Conservation (phyloP, 2,329 filamentous ascomycete species). For the Cordyceps pruinosa region DNA sequence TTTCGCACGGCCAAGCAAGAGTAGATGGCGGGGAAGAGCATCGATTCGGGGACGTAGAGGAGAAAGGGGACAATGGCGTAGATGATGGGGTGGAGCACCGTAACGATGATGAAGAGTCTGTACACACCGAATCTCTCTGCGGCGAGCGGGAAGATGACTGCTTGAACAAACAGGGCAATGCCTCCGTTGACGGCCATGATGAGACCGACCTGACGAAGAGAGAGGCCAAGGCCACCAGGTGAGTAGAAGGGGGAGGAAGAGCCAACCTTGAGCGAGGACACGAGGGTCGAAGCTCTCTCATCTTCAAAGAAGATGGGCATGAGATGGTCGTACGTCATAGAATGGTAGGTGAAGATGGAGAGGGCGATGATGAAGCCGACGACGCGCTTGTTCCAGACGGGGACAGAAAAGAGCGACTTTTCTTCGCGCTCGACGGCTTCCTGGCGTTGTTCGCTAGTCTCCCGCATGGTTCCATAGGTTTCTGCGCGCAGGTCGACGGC, state of each 20-base stretch:
- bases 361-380: constrained; percentile 73
- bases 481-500: constrained; percentile 69
- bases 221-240: constrained; percentile 56
- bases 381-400: constrained; percentile 54
- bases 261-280: constrained; percentile 26
- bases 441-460: constrained; percentile 40
- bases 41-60: constrained; percentile 44
- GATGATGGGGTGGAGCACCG: constrained; percentile 53
- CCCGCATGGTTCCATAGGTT: constrained; percentile 66
- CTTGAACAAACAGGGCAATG: constrained; percentile 53
- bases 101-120: constrained; percentile 51
- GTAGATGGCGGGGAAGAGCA: constrained; percentile 53
- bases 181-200: constrained; percentile 53
- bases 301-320: constrained; percentile 92
- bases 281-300: constrained; percentile 39
- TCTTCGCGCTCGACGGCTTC: constrained; percentile 28
- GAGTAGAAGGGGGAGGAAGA: constrained; percentile 45
- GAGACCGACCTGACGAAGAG: constrained; percentile 54
- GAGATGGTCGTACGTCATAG: constrained; percentile 90
- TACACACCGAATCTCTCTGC: constrained; percentile 53
- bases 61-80: constrained; percentile 55
- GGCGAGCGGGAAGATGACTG: constrained; percentile 53
- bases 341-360: constrained; percentile 88
- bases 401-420: constrained; percentile 27
- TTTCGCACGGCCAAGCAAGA: constrained; percentile 51